Evolutionary conservation across 345 rosid genomes (phyloP), one percentile per base, ranked within the genome.

Genomic region (Salix viminalis): DNA sequence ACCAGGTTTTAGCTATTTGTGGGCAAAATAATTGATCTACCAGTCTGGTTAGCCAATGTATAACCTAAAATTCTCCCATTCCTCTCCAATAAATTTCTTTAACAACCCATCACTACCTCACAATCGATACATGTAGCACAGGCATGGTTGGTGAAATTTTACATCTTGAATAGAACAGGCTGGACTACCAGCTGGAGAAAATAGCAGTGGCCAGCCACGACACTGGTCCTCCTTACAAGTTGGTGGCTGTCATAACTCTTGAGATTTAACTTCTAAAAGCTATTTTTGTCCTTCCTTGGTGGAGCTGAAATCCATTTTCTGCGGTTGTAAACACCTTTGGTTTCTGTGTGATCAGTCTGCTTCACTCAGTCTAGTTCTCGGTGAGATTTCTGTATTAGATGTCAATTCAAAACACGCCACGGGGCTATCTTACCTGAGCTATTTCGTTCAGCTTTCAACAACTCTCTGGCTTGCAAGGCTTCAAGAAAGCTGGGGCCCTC

Each of bases 211-310:
- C 24, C 24, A 52, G 37, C 58, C n/a, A 28, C 19, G 54, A 23
- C 6, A 26, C 36, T 26, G 73, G 41, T 8, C 65, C 36, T 70
- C 46, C 48, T 42, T 69, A 15, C 36, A 13, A 19, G 28, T 5
- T 6, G 70, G 67, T 65, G 72, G 48, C 68, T 72, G 60, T 78
- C 67, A 18, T 78, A 65, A 72, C 67, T 72, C 2, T 16, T 50
- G 6, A 64, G 82, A 44, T 37, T 69, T 74, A 50, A 70, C 70
- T 69, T 21, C 72, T 26, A 69, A 75, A 79, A 75, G 79, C 19
- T 46, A 9, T 36, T 7, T 30, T 65, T 66, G 42, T 66, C 41
- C 41, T 66, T 66, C 32, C 39, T 30, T 66, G 69, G 39, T 66
- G 4, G 52, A 4, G 52, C 52, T 46, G 16, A 46, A 46, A 46